These are phyloP conservation scores for Fusarium buxicola DNA, from an alignment of 2,329 filamentous ascomycete species.

Conservation along the genomic window DNA sequence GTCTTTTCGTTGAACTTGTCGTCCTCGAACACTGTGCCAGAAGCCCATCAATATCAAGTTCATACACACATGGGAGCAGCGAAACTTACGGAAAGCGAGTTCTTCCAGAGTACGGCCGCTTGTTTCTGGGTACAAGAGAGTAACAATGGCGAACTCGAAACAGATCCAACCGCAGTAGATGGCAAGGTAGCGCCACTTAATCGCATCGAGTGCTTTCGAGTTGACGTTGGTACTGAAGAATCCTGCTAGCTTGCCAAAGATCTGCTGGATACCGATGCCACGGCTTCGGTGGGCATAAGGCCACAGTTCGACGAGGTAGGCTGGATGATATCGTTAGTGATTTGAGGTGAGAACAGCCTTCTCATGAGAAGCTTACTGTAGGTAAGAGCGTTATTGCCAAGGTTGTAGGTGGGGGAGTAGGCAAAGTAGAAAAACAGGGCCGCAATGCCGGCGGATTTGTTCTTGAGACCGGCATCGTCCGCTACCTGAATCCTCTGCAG, in stretches of 20 bases:
- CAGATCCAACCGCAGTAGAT: constrained; percentile 58
- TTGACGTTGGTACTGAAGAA: constrained; percentile 61
- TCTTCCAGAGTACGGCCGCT: constrained; percentile 81
- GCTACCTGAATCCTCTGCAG: constrained; percentile 54
- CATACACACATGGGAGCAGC: accelerated
- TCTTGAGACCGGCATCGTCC: constrained; percentile 15
- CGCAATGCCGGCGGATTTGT: constrained; percentile 22
- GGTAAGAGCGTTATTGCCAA: constrained; percentile 39
- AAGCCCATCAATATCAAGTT: constrained; percentile 15
- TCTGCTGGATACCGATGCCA: constrained; percentile 68
- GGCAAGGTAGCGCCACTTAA: constrained; percentile 57
- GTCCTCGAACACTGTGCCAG: constrained; percentile 54
- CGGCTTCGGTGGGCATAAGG: constrained; percentile 67
- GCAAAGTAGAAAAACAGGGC: constrained; percentile 37
- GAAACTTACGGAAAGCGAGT: constrained; percentile 54
- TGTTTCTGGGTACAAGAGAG: constrained; percentile 87
- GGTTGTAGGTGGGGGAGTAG: constrained; percentile 34
- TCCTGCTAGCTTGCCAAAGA: constrained; percentile 59
- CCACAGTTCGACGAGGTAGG: constrained; percentile 69
- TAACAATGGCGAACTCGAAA: constrained; percentile 67
- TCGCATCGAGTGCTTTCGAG: constrained; percentile 55
- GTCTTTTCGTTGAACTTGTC: constrained; percentile 53
- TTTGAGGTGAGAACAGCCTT: neutral
- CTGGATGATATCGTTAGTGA: constrained; percentile 11
- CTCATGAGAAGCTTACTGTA: constrained; percentile 22